Evolutionary conservation across 805 yeast genomes (phyloP), one percentile per base, ranked within the genome.

Genomic region (Myxozyma nipponensis): DNA sequence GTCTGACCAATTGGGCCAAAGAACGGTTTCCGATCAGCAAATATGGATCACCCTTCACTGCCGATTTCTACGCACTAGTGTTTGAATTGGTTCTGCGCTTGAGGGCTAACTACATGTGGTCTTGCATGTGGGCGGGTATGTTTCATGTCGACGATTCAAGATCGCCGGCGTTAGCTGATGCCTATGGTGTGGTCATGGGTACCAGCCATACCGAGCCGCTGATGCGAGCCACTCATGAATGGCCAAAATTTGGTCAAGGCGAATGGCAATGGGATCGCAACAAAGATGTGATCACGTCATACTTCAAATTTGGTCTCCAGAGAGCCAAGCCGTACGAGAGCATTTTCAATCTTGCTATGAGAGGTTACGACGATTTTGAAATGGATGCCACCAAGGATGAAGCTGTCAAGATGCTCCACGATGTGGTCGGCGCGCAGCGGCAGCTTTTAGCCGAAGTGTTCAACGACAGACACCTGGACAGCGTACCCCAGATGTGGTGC

Each of bases 401-500:
- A 9, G 57, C 57, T 4, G 37, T 53, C 38, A 28, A 42, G 18
- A 42, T 42, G 2, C 28, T 53, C 4, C 35, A 13, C n/a, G 35
- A 30, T 30, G 35, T 30, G 15, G 35, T 30, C 15, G 35, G n/a
- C n/a, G n/a, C 13, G 15, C 35, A 30, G n/a, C 13, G 35, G n/a
- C 15, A 30, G 35, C 13, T 30, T 13, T n/a, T 30, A 13, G 13
- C 35, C 15, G 35, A 30, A 13, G 35, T 30, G n/a, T 13, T 30
- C n/a, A 30, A 30, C 15, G n/a, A n/a, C n/a, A 30, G n/a, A 24
- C 40, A 19, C 48, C 42, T 23, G 55, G 44, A 6, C 15, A 53
- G 46, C n/a, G 40, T 54, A 19, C 56, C 58, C 13, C 58, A 54
- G 34, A 47, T 54, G 57, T 54, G 58, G 58, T 54, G 56, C 40